Conservation (phyloP, 768 basidiomycete genomes). For the Leccinum variicolor region DNA sequence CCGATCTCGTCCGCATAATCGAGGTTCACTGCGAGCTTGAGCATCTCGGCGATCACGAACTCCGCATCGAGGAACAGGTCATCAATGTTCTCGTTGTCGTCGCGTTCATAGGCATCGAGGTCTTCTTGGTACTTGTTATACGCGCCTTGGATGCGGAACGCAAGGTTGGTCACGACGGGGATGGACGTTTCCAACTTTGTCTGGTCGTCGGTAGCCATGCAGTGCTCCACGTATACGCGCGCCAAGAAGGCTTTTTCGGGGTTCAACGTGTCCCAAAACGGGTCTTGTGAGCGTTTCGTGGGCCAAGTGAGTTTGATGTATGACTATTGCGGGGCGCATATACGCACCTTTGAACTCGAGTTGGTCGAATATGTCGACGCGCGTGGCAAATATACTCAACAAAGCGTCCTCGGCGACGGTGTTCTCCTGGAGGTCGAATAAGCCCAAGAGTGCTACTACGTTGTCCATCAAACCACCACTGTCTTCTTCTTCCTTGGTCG, state of each 20-base stretch:
- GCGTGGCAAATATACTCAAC: conserved; percentile 63
- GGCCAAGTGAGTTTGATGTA: not conserved
- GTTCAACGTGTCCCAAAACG: conserved; percentile 67
- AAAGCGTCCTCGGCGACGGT: conserved; percentile 73
- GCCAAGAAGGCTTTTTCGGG: conserved; percentile 79
- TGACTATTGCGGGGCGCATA: not conserved
- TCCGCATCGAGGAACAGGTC: conserved; percentile 35
- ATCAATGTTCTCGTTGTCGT: conserved; percentile 47
- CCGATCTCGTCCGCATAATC: conserved; percentile 95
- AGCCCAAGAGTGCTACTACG: conserved; percentile 45
- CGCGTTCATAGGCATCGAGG: conserved; percentile 36
- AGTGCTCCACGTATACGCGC: conserved; percentile 81
- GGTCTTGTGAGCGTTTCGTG: conserved; percentile 40
- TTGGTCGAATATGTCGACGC: conserved; percentile 61
- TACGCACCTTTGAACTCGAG: conserved; percentile 67
- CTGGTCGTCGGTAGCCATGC: conserved; percentile 57
- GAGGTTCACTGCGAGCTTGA: conserved; percentile 71
- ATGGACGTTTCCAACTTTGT: conserved; percentile 63
- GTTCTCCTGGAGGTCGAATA: conserved; percentile 59
- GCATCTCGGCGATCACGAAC: conserved; percentile 77
- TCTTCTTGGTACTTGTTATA: conserved; percentile 64
- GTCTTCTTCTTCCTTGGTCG: conserved; percentile 35
- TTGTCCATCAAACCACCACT: conserved; percentile 34
- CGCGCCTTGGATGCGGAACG: conserved; percentile 65
- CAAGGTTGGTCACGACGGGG: conserved; percentile 82